Conservation (phyloP, 163 green algal species). For the Scenedesmus sp. region DNA sequence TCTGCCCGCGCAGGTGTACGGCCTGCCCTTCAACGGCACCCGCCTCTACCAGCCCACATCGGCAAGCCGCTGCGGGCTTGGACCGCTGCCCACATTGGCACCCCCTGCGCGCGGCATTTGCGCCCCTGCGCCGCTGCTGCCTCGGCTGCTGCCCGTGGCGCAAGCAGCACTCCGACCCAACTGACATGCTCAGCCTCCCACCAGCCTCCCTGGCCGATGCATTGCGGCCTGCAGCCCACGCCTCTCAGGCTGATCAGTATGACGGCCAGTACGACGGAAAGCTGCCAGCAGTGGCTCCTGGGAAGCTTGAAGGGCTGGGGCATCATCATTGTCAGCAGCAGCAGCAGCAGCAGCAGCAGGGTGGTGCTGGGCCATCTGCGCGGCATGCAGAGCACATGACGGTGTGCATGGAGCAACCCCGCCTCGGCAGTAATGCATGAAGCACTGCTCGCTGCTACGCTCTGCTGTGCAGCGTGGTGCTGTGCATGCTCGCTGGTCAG, state of each 20-base stretch:
- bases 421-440: neutral
- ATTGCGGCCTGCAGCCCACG: neutral
- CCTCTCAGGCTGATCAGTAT: neutral
- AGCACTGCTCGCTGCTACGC: too few relatives aligned
- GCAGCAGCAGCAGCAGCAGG: neutral
- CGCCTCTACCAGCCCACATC: slow-evolving; percentile 25
- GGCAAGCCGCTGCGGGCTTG: neutral
- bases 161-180: neutral
- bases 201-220: neutral
- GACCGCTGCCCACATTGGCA: neutral
- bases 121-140: neutral
- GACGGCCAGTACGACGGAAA: neutral
- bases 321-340: too few relatives aligned
- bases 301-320: neutral
- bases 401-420: neutral
- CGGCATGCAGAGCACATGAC: neutral
- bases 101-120: neutral
- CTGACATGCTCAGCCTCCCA: neutral
- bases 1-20: slow-evolving; percentile 44
- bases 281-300: neutral
- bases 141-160: neutral
- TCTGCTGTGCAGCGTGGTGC: too few relatives aligned
- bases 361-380: neutral
- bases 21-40: slow-evolving; percentile 47
- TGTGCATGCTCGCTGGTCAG: too few relatives aligned